Evolutionary conservation across 306 rosid genomes (phyloP).

Genomic region (Fagus crenata): DNA sequence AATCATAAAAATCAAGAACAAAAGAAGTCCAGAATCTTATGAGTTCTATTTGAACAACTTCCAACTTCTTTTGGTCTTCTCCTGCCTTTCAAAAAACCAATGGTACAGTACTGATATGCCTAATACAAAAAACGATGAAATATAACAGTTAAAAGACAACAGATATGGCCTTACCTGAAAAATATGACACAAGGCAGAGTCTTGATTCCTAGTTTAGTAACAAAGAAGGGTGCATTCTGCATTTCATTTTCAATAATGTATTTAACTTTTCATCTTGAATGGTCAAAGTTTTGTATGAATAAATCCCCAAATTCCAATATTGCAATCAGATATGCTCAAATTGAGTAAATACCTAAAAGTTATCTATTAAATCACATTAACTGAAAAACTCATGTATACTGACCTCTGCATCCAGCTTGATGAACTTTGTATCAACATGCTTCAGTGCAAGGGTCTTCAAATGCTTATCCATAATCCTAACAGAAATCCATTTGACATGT

Average conservation of each 20-base stretch:
- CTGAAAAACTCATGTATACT: constrained; percentile 28
- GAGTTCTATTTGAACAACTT: neutral
- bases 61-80: neutral
- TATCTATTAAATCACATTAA: constrained; percentile 15
- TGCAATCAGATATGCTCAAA: constrained; percentile 18
- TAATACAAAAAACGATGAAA: constrained; percentile 11
- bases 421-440: constrained; percentile 75
- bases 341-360: constrained; percentile 20
- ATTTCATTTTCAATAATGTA: constrained; percentile 34
- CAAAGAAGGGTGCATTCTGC: constrained; percentile 95
- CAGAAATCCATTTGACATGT: constrained; percentile 27
- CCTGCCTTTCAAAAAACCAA: neutral
- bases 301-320: constrained; percentile 13
- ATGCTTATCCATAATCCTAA: constrained; percentile 94
- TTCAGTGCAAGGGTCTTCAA: constrained; percentile 64
- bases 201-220: constrained; percentile 80
- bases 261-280: neutral
- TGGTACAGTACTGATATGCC: constrained; percentile 9
- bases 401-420: constrained; percentile 92
- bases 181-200: constrained; percentile 88
- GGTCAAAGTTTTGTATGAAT: constrained; percentile 18
- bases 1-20: neutral
- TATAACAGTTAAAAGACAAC: constrained; percentile 14
- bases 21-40: neutral
- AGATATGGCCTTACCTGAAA: constrained; percentile 68